phyloP scores from a whole-genome alignment of 2,329 filamentous ascomycete genomes.

The Sporothrix brasiliensis region DNA sequence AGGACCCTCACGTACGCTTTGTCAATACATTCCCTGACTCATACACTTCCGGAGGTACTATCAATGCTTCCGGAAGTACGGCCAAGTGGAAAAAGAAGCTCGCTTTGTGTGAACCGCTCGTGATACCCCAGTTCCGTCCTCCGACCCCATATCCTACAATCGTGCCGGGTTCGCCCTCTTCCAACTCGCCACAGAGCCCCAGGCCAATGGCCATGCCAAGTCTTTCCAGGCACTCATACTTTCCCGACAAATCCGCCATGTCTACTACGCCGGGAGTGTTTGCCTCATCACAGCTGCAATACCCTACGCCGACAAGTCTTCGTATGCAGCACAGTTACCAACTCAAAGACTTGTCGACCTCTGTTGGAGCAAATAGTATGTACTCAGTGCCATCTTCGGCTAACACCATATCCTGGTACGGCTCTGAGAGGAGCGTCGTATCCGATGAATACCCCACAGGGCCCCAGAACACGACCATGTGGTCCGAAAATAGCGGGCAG shows the following conservation, averaged over 20 bases:
- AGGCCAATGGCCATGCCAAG: neutral
- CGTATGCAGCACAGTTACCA: neutral
- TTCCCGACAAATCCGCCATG: neutral
- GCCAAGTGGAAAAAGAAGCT: constrained; percentile 1
- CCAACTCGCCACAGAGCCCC: neutral
- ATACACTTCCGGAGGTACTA: neutral
- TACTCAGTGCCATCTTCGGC: neutral
- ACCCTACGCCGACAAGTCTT: neutral
- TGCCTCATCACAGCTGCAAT: neutral
- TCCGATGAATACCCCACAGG: too few species aligned
- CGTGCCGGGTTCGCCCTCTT: neutral
- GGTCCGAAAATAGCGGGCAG: neutral
- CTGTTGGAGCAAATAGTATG: neutral
- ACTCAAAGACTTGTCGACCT: neutral
- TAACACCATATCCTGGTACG: neutral
- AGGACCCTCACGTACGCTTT: constrained; percentile 8
- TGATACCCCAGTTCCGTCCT: neutral
- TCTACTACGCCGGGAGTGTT: neutral
- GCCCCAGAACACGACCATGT: too few species aligned
- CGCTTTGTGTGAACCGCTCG: neutral
- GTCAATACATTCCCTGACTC: neutral
- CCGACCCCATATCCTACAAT: constrained; percentile 2
- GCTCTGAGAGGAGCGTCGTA: neutral
- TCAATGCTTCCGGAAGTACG: neutral
- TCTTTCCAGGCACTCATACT: neutral